Evolutionary conservation across 371 early-diverging fungal genomes (phyloP).

Genomic region (Rhizopus delemar): DNA sequence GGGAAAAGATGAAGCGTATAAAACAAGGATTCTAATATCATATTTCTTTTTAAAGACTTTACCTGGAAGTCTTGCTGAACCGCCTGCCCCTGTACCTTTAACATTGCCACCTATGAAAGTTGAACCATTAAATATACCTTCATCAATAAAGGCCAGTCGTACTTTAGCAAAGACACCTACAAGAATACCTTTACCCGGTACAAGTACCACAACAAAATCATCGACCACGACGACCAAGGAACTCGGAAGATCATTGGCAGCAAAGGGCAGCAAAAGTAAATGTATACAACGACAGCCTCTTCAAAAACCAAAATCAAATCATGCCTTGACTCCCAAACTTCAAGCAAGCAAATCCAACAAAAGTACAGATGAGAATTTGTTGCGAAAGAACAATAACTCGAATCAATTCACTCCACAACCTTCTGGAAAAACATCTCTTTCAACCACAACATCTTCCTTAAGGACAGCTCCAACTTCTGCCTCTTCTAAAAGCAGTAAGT

Average conservation of each 20-base stretch:
- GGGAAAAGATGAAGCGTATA: neutral
- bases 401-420: neutral
- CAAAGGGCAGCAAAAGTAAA: slow-evolving; percentile 4
- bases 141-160: slow-evolving; percentile 7
- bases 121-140: slow-evolving; percentile 36
- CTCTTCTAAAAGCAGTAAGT: slow-evolving; percentile 7
- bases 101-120: slow-evolving; percentile 53
- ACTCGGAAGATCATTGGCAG: no score
- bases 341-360: slow-evolving; percentile 18
- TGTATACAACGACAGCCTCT: slow-evolving; percentile 3
- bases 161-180: slow-evolving; percentile 30
- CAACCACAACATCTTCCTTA: neutral
- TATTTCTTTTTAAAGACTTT: slow-evolving; percentile 34
- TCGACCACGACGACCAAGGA: no score
- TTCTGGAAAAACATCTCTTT: slow-evolving; percentile 4
- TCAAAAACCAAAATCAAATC: slow-evolving; percentile 24
- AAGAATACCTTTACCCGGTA: slow-evolving; percentile 28
- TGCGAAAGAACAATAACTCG: slow-evolving; percentile 4
- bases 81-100: slow-evolving; percentile 38
- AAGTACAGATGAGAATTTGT: slow-evolving; percentile 19
- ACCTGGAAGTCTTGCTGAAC: slow-evolving; percentile 42
- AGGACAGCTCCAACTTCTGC: neutral
- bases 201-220: neutral
- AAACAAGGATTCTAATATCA: neutral
- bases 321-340: slow-evolving; percentile 11